A percentile compares a stretch with the other conserved stretches of the same genome.
Evolutionary conservation across 352 stramenopile species (phyloP).

Genomic region (Globisporangium parvum): DNA sequence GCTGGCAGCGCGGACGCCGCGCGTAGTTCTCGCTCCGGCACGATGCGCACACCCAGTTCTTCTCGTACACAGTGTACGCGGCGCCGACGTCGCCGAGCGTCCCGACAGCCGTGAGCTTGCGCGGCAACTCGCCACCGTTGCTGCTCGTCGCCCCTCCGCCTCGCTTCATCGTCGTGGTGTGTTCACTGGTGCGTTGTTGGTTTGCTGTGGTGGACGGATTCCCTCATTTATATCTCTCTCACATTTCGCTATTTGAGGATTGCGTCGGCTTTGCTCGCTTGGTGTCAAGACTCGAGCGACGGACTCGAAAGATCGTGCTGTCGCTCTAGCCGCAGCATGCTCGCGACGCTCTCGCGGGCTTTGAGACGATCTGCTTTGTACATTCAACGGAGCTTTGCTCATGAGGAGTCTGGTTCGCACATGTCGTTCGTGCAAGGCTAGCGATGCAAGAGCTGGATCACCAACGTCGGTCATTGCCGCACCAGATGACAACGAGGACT

Average conservation of each 20-base stretch:
- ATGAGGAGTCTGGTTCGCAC: too few relatives aligned
- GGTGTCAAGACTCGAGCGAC: not conserved
- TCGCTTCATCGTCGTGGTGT: conserved; percentile 13
- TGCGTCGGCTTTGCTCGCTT: too few relatives aligned
- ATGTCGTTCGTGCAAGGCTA: too few relatives aligned
- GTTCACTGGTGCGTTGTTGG: too few relatives aligned
- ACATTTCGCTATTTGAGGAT: too few relatives aligned
- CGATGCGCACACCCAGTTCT: conserved; percentile 84
- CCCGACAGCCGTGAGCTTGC: conserved; percentile 68
- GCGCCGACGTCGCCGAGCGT: conserved; percentile 80
- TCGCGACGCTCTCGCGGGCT: too few relatives aligned
- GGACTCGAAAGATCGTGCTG: not conserved
- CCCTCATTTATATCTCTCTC: not conserved
- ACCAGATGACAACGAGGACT: too few relatives aligned
- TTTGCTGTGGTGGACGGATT: not conserved
- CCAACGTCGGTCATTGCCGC: too few relatives aligned
- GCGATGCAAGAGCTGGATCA: too few relatives aligned
- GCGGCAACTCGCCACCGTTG: conserved; percentile 26
- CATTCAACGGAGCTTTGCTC: too few relatives aligned
- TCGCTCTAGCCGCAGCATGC: too few relatives aligned
- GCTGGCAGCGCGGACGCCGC: conserved; percentile 61
- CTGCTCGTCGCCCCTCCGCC: not conserved
- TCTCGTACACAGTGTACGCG: conserved; percentile 86
- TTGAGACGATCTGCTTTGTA: too few relatives aligned
- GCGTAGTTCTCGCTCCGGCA: conserved; percentile 88